These are phyloP conservation scores for Gossypioides kirkii DNA, from an alignment of 345 rosid species.

Conservation along the genomic window DNA sequence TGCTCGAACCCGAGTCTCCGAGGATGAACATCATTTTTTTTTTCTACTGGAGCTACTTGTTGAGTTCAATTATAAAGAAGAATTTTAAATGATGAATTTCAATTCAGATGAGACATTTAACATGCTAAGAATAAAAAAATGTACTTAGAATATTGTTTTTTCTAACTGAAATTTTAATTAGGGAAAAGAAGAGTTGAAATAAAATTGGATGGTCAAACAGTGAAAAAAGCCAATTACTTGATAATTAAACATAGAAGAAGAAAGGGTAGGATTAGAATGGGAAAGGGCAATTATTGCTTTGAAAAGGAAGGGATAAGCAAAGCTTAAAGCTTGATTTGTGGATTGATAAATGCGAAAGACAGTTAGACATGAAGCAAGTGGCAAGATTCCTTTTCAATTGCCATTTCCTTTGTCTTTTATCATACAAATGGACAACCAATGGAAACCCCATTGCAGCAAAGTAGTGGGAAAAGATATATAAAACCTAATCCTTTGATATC, in stretches of 20 bases:
- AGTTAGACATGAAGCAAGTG: not conserved
- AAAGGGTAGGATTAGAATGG: not conserved
- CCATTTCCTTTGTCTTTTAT: conserved; percentile 4
- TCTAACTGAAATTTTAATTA: too few relatives aligned
- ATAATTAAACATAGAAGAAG: not conserved
- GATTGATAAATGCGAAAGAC: not conserved
- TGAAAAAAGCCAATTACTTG: too few relatives aligned
- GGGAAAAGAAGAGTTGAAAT: too few relatives aligned
- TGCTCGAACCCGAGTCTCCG: too few relatives aligned
- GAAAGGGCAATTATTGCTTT: not conserved
- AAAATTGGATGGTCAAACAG: too few relatives aligned
- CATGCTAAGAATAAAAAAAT: too few relatives aligned
- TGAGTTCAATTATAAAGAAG: too few relatives aligned
- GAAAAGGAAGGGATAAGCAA: not conserved
- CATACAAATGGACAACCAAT: not conserved
- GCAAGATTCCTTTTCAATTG: not conserved
- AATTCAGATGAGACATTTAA: too few relatives aligned
- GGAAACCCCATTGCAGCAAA: not conserved
- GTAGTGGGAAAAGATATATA: not conserved
- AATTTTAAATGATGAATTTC: too few relatives aligned
- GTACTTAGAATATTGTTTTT: too few relatives aligned
- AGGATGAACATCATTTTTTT: too few relatives aligned
- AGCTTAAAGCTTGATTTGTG: not conserved
- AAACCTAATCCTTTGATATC: conserved; percentile 12
- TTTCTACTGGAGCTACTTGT: too few relatives aligned